These are phyloP conservation scores for Tuber calosporum DNA, from an alignment of 495 filamentous ascomycete genomes.

Conservation along the genomic window DNA sequence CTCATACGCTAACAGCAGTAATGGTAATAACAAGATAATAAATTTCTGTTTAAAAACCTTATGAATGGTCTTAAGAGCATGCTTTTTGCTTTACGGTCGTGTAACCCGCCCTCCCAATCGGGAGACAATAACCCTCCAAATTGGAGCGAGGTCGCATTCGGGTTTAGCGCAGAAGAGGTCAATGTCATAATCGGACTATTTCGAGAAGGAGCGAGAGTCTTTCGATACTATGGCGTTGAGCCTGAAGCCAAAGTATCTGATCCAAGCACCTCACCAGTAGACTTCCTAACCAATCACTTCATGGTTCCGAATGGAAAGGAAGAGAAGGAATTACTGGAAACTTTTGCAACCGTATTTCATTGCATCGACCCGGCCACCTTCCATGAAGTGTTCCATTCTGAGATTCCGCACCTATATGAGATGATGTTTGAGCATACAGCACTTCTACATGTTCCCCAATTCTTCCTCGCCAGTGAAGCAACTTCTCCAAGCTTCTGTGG, in stretches of 20 bases:
- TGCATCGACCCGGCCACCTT: conserved; percentile 98
- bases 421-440: conserved; percentile 97
- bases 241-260: conserved; percentile 63
- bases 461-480: conserved; percentile 94
- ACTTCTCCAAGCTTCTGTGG: conserved; percentile 96
- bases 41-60: conserved; percentile 97
- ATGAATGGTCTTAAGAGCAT: conserved; percentile 95
- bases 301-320: conserved; percentile 87
- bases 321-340: conserved; percentile 95
- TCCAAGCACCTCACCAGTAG: conserved; percentile 68
- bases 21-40: conserved; percentile 60
- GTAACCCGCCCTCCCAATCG: conserved; percentile 75
- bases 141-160: conserved; percentile 88
- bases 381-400: conserved; percentile 94
- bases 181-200: conserved; percentile 94
- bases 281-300: conserved; percentile 87
- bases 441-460: conserved; percentile 90
- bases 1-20: conserved; percentile 12
- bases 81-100: conserved; percentile 86
- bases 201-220: conserved; percentile 89
- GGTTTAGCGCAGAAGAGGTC: conserved; percentile 96
- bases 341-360: conserved; percentile 96
- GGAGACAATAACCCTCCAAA: conserved; percentile 65
- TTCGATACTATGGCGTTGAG: conserved; percentile 89
- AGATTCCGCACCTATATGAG: conserved; percentile 91